Evolutionary conservation across 495 filamentous ascomycete genomes (phyloP).

Genomic region (Physcia stellaris): DNA sequence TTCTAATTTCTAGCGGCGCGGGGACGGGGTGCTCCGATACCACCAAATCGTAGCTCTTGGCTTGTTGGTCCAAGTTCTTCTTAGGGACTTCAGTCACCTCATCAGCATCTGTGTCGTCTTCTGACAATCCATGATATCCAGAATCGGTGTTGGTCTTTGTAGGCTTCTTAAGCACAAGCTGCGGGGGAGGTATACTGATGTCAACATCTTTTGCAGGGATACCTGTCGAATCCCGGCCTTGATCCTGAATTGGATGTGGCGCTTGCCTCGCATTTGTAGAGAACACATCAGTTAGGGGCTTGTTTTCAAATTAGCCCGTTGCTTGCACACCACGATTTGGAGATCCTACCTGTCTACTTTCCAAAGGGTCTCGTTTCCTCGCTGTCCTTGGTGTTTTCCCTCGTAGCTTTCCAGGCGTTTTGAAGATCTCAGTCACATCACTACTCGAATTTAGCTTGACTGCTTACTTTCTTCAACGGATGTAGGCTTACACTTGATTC

Average conservation of each 20-base stretch:
- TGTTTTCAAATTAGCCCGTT: slow-evolving; percentile 7
- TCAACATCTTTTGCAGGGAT: slow-evolving; percentile 14
- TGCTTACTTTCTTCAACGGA: slow-evolving; percentile 2
- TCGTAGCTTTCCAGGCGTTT: slow-evolving; percentile 86
- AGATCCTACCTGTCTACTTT: slow-evolving; percentile 52
- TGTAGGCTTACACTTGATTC: slow-evolving; percentile 57
- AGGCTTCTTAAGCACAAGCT: slow-evolving; percentile 10
- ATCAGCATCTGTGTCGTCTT: slow-evolving; percentile 35
- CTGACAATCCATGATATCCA: slow-evolving; percentile 68
- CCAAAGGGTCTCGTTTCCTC: slow-evolving; percentile 51
- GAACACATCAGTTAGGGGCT: slow-evolving; percentile 82
- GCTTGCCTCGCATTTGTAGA: slow-evolving; percentile 36
- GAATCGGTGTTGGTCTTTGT: slow-evolving; percentile 47
- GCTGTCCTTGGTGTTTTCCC: slow-evolving; percentile 84
- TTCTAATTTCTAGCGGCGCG: neutral
- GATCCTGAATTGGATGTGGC: slow-evolving; percentile 10
- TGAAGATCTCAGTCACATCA: slow-evolving; percentile 84
- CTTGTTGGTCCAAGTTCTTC: no score
- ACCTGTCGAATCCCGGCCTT: slow-evolving; percentile 13
- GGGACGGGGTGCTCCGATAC: slow-evolving; percentile 12
- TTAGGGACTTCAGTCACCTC: slow-evolving; percentile 6
- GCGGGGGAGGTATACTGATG: slow-evolving; percentile 6
- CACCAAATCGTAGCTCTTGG: slow-evolving; percentile 21
- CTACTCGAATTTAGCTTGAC: slow-evolving; percentile 35
- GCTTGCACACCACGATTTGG: neutral